phyloP scores from a whole-genome alignment of 352 stramenopile genomes.

The Pythium aristosporum region DNA sequence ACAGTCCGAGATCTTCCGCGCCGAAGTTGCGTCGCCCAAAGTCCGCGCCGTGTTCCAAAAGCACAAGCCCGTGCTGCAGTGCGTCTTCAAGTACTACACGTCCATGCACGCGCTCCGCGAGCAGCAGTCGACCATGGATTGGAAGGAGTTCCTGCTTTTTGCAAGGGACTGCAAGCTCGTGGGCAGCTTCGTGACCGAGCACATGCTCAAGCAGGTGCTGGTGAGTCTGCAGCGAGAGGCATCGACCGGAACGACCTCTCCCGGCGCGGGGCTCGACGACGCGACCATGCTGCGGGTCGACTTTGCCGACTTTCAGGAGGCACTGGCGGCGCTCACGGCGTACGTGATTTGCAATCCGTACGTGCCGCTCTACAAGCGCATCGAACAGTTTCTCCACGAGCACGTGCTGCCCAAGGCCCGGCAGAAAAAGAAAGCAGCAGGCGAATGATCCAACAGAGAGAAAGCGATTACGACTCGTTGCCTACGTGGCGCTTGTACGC shows the following conservation, averaged over 20 bases:
- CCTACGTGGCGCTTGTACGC: conserved; percentile 70
- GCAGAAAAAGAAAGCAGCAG: conserved; percentile 55
- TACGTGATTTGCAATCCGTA: conserved; percentile 84
- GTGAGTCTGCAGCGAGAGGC: conserved; percentile 70
- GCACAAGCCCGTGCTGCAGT: conserved; percentile 65
- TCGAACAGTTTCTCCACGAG: conserved; percentile 79
- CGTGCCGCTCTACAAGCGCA: conserved; percentile 67
- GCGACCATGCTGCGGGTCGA: conserved; percentile 39
- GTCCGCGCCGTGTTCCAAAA: conserved; percentile 72
- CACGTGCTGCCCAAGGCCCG: conserved; percentile 65
- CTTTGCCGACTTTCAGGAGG: conserved; percentile 71
- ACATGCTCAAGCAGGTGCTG: conserved; percentile 78
- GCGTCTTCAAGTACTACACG: conserved; percentile 80
- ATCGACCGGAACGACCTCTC: neutral
- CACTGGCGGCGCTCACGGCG: conserved; percentile 67
- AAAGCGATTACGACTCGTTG: neutral
- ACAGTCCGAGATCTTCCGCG: conserved; percentile 73
- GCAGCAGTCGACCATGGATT: conserved; percentile 69
- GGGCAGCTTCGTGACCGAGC: conserved; percentile 72
- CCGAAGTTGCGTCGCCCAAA: conserved; percentile 62
- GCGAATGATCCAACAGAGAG: conserved; percentile 4
- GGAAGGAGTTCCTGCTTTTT: conserved; percentile 61
- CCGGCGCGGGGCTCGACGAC: conserved; percentile 3
- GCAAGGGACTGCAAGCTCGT: conserved; percentile 75
- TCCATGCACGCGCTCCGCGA: conserved; percentile 75